Evolutionary conservation across 2,329 filamentous ascomycete species (phyloP).

Genomic region (Microcera coccophila): DNA sequence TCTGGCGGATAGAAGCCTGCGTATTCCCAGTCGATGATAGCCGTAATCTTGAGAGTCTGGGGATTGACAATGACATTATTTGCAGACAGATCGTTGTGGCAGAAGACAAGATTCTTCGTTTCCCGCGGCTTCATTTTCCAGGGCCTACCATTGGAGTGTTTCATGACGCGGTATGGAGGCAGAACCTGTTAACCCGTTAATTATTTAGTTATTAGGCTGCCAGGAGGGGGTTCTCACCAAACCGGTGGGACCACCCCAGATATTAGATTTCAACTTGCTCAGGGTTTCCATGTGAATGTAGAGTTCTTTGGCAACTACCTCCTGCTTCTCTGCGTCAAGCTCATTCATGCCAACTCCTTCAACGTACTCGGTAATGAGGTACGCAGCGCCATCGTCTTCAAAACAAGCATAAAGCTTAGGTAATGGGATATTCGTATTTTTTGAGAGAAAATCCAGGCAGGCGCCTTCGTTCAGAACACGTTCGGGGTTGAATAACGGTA

Average conservation of each 20-base stretch:
- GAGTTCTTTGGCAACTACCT: too few relatives aligned
- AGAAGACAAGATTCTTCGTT: slow-evolving; percentile 20
- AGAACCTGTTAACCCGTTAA: too few relatives aligned
- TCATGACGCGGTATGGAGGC: too few relatives aligned
- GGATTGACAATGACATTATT: slow-evolving; percentile 24
- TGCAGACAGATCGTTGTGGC: slow-evolving; percentile 23
- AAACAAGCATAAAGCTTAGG: slow-evolving; percentile 18
- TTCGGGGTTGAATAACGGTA: too few relatives aligned
- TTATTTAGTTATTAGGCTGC: too few relatives aligned
- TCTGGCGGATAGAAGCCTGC: slow-evolving; percentile 33
- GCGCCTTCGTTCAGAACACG: slow-evolving; percentile 17
- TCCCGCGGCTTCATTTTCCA: slow-evolving; percentile 20
- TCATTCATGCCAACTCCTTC: not conserved
- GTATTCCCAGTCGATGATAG: slow-evolving; percentile 39
- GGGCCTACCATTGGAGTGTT: too few relatives aligned
- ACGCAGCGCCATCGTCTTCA: slow-evolving; percentile 11
- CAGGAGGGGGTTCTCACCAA: too few relatives aligned
- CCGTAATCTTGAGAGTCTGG: slow-evolving; percentile 30
- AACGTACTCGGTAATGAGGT: not conserved
- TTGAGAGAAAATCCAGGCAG: slow-evolving; percentile 10
- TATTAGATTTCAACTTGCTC: too few relatives aligned
- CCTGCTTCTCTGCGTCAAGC: too few relatives aligned
- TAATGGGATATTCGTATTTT: slow-evolving; percentile 17
- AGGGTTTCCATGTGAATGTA: too few relatives aligned
- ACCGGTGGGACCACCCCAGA: too few relatives aligned